phyloP scores from a whole-genome alignment of 768 basidiomycete genomes.

The Lactifluus rugatus region DNA sequence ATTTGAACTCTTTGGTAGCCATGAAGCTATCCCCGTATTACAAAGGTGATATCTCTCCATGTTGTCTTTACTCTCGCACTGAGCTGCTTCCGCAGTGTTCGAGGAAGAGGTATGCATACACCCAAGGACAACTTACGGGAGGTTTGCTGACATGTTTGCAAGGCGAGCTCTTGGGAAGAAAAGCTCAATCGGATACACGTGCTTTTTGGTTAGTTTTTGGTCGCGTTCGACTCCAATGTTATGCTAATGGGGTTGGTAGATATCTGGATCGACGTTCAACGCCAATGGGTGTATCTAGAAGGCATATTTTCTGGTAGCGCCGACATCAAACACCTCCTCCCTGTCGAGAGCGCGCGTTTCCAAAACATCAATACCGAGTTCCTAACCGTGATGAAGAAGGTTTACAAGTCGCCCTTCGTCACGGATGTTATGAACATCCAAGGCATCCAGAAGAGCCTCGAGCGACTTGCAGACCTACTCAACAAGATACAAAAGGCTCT shows the following conservation, averaged over 20 bases:
- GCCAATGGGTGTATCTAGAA: slow-evolving; percentile 99
- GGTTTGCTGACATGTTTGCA: slow-evolving; percentile 12
- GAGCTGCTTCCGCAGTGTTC: slow-evolving; percentile 46
- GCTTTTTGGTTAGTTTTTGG: slow-evolving; percentile 63
- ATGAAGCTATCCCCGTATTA: slow-evolving; percentile 99
- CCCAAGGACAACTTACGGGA: neutral
- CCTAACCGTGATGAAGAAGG: slow-evolving; percentile 97
- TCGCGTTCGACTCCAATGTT: neutral
- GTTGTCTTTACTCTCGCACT: slow-evolving; percentile 8
- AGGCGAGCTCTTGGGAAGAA: slow-evolving; percentile 92
- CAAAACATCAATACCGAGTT: slow-evolving; percentile 98
- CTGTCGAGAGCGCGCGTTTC: slow-evolving; percentile 95
- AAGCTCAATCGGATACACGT: slow-evolving; percentile 95
- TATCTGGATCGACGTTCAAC: slow-evolving; percentile 98
- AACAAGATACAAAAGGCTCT: slow-evolving; percentile 99
- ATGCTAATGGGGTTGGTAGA: slow-evolving; percentile 38
- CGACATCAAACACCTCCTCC: slow-evolving; percentile 97
- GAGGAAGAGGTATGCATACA: slow-evolving; percentile 64
- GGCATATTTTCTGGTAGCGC: slow-evolving; percentile 99
- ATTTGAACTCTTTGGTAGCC: slow-evolving; percentile 87
- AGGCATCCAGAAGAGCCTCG: slow-evolving; percentile 93
- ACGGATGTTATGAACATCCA: slow-evolving; percentile 95
- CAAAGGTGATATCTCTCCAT: slow-evolving; percentile 49
- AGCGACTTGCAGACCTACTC: slow-evolving; percentile 89
- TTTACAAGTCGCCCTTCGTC: slow-evolving; percentile 97